Evolutionary conservation across 371 early-diverging fungal genomes (phyloP), one percentile per base, ranked within the genome.

Genomic region (Mucor mucedo): DNA sequence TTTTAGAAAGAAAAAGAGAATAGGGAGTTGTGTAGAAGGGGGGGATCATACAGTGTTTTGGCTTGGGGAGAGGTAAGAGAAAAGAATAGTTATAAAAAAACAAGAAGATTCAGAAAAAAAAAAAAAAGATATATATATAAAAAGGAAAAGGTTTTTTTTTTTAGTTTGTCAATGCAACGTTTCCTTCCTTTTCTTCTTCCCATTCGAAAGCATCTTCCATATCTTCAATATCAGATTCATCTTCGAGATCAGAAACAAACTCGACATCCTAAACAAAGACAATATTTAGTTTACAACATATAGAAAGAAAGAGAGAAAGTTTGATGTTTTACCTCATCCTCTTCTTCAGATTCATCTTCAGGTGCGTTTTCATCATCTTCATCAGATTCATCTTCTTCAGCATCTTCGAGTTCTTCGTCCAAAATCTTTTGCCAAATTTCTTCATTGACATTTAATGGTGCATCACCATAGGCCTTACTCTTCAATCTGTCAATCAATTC

Each of bases 401-500:
- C 87, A 62, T 79, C 89, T 55, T 92, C 82, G 27, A 82, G 78
- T 10, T 84, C 84, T 66, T 89, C 84, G 69, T 90, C 88, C 60
- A 89, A 55, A 45, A 89, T 86, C 77, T 93, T 85, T 67, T 86
- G 88, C 92, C 92, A 93, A 38, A 94, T 89, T 60, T 87, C 87
- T 78, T 95, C 91, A 68, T 95, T 95, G 68, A 95, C 92, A 75
- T 93, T 92, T 66, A 94, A 72, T 28, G 93, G 95, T 63, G 91
- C 94, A 72, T 98, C 97, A 60, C 92, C 93, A 75, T 93, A 92
- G 5, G 92, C 92, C 71, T 98, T 99, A 75, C 80, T 89, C 86
- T 95, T 93, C 63, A 99, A 83, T 65, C 99, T 86, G 62, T 94
- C 92, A 69, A 99, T 80, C 63, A 99, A 81, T 82, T 99, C 99